phyloP scores from a whole-genome alignment of 495 filamentous ascomycete genomes.

The Aspergillus sclerotiicarbonarius region DNA sequence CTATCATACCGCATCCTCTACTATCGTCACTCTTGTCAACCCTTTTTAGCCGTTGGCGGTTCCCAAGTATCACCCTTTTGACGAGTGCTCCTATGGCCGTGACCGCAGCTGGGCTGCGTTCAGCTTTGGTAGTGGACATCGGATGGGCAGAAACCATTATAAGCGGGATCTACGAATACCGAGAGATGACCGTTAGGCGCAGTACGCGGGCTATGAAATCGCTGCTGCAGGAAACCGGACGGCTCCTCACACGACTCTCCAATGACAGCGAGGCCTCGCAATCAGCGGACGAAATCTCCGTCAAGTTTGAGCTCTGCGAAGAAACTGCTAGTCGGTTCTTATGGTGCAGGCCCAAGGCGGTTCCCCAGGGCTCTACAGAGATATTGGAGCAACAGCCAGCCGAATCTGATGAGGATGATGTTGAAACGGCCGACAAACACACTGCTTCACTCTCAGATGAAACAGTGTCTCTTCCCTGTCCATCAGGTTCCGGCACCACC shows the following conservation, averaged over 20 bases:
- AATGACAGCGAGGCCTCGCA: constrained; percentile 15
- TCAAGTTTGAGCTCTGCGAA: constrained; percentile 75
- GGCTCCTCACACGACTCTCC: constrained; percentile 52
- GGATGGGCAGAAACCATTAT: constrained; percentile 87
- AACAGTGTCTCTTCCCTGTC: constrained; percentile 43
- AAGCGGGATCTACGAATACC: constrained; percentile 82
- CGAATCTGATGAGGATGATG: constrained; percentile 1
- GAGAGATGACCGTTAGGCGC: constrained; percentile 65
- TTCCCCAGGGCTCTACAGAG: not conserved
- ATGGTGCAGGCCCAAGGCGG: constrained; percentile 62
- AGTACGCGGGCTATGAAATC: constrained; percentile 72
- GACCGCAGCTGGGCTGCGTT: constrained; percentile 78
- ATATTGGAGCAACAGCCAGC: not conserved
- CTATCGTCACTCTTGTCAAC: constrained; percentile 71
- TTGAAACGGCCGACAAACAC: constrained; percentile 3
- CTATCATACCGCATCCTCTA: constrained; percentile 73
- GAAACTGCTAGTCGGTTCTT: constrained; percentile 69
- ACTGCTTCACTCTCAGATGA: constrained; percentile 10
- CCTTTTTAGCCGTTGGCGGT: constrained; percentile 75
- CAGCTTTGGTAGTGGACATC: constrained; percentile 79
- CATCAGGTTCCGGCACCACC: constrained; percentile 35
- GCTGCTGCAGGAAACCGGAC: constrained; percentile 66
- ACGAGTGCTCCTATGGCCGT: constrained; percentile 67
- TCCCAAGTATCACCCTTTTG: constrained; percentile 78
- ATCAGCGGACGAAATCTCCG: constrained; percentile 29